phyloP scores from a whole-genome alignment of 2,329 filamentous ascomycete genomes.

The Taxawa tesnikishii region DNA sequence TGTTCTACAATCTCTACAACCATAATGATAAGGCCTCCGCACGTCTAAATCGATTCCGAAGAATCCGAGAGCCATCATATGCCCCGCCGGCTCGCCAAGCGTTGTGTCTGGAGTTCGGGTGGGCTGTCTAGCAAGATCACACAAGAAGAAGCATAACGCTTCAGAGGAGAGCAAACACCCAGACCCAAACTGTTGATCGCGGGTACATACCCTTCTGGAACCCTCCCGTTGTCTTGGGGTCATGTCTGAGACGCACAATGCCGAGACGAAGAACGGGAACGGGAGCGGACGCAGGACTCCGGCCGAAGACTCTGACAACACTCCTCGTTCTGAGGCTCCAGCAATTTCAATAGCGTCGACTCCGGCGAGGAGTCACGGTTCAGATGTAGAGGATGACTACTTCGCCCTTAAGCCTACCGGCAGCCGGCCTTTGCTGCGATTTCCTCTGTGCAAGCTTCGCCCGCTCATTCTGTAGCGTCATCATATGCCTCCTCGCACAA shows the following conservation, averaged over 20 bases:
- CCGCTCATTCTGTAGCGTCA: slow-evolving; percentile 2
- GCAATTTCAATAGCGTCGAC: slow-evolving; percentile 13
- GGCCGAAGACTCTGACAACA: slow-evolving; percentile 20
- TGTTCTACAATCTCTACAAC: too few relatives aligned
- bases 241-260: neutral
- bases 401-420: slow-evolving; percentile 8
- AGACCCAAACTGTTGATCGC: too few relatives aligned
- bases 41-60: too few relatives aligned
- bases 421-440: neutral
- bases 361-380: slow-evolving; percentile 6
- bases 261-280: neutral
- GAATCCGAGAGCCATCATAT: too few relatives aligned
- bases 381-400: slow-evolving; percentile 12
- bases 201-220: too few relatives aligned
- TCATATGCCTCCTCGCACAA: slow-evolving; percentile 3
- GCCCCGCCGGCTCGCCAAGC: neutral
- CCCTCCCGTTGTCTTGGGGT: too few relatives aligned
- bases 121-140: too few relatives aligned
- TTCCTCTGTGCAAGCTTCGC: slow-evolving; percentile 1
- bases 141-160: too few relatives aligned
- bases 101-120: neutral
- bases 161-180: too few relatives aligned
- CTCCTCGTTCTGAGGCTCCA: slow-evolving; percentile 27
- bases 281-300: neutral
- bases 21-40: too few relatives aligned